Evolutionary conservation across 2,329 filamentous ascomycete genomes (phyloP).

Genomic region (Penicillium psychrosexuale): DNA sequence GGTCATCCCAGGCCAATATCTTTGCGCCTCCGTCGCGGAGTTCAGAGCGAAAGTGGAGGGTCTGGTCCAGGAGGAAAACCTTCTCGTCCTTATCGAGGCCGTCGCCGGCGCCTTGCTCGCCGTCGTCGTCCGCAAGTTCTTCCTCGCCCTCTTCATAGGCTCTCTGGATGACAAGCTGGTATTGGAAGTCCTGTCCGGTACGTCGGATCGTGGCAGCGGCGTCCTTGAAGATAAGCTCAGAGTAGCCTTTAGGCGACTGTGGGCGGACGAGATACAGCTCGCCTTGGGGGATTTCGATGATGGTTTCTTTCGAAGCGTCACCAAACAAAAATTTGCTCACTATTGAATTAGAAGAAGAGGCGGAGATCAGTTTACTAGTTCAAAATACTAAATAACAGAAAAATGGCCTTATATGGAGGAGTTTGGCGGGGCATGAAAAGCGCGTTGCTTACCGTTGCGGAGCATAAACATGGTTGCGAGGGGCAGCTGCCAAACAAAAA

Average conservation of each 20-base stretch:
- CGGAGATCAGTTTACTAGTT: constrained; percentile 4
- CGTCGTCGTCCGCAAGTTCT: constrained; percentile 86
- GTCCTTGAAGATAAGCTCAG: constrained; percentile 98
- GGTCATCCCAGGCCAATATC: constrained; percentile 88
- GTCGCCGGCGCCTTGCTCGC: constrained; percentile 73
- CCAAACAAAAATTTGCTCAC: constrained; percentile 91
- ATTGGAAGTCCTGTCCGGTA: constrained; percentile 93
- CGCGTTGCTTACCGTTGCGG: constrained; percentile 50
- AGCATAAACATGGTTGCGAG: constrained; percentile 55
- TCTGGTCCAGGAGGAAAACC: constrained; percentile 91
- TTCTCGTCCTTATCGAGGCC: constrained; percentile 95
- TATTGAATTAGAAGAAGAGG: constrained; percentile 36
- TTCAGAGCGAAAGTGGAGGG: constrained; percentile 81
- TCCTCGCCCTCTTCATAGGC: constrained; percentile 98
- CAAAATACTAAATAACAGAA: not conserved
- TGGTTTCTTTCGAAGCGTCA: constrained; percentile 82
- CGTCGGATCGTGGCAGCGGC: constrained; percentile 85
- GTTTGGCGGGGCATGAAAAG: constrained; percentile 25
- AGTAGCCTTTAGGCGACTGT: constrained; percentile 93
- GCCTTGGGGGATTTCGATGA: constrained; percentile 91
- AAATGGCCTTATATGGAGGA: constrained; percentile 20
- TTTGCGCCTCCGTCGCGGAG: constrained; percentile 75
- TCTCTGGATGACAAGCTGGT: constrained; percentile 92
- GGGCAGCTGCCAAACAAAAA: constrained; percentile 24
- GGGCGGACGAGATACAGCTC: constrained; percentile 97